Base-by-base conservation (phyloP, 495 filamentous ascomycete species). In the Clohesyomyces aquaticus region DNA sequence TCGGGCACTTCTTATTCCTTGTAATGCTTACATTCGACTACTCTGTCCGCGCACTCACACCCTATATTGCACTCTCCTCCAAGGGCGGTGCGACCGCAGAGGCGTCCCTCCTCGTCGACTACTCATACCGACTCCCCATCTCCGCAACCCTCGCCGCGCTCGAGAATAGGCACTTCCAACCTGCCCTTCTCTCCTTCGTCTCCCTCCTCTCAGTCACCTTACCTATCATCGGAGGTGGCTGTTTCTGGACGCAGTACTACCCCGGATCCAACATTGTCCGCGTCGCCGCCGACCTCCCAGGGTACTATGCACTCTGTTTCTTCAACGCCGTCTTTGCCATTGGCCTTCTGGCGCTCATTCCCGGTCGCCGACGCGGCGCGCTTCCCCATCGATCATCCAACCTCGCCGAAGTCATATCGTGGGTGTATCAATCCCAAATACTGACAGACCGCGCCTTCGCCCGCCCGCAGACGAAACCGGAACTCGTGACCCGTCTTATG, bases 221-320 rank as follows among this genome's bases (percentile, higher is more conserved):
- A 29, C 91, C 92, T 11, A 80, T 93, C 56, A 80, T 96, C 18
- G 86, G 82, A 0, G 91, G 91, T 19, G 92, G 91, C 9, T 73
- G 89, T 26, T 95, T 96, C 77, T 87, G 92, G 76, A 87, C 91
- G 0, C 82, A 94, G 55, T 91, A 84, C 60, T 81, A 83, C 45
- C 75, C 79, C 9, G 61, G 76, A 11, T 61, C 74, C 8, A 72
- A 82, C 35, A 25, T 49, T 16, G 61, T 68, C 23, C 85, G 85
- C 58, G 88, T 95, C 71, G 84, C 83, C 43, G 83, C 90, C 8
- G 82, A 87, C 43, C 78, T 89, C 66, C 80, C 89, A 0, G 87
- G 82, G 22, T 93, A 83, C 71, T 83, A 87, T 65, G 79, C 83
- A 1, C 77, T 89, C 11, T 82, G 85, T 64, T 81, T 84, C 53